Evolutionary conservation across 305 asterid genomes (phyloP).

Genomic region (Rubia tinctorum): DNA sequence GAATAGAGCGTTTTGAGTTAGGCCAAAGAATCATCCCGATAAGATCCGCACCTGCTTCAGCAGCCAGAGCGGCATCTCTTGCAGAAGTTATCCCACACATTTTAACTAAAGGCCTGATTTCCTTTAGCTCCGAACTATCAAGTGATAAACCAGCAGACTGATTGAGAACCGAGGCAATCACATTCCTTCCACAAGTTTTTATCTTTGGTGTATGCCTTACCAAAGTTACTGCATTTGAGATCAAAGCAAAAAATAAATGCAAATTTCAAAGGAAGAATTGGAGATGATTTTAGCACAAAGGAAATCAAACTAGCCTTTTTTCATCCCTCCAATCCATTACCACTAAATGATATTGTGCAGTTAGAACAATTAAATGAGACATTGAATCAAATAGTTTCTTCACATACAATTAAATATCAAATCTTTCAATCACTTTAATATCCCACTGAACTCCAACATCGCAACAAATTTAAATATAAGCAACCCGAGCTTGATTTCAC

Average conservation of each 20-base stretch:
- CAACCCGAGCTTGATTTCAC: background rate
- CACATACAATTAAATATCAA: background rate
- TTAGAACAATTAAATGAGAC: background rate
- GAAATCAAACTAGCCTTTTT: background rate
- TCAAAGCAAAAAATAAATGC: background rate
- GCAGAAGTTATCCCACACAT: constrained; percentile 94
- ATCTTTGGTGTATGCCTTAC: constrained; percentile 22
- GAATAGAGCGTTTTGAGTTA: constrained; percentile 77
- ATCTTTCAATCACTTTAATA: background rate
- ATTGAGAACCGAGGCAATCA: constrained; percentile 30
- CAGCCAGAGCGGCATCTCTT: constrained; percentile 87
- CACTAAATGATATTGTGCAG: background rate
- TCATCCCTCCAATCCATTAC: background rate
- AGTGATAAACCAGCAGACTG: constrained; percentile 29
- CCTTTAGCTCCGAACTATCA: constrained; percentile 26
- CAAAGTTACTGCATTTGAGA: background rate
- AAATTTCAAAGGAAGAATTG: background rate
- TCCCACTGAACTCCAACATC: background rate
- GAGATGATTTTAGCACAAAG: background rate
- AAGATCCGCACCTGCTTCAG: constrained; percentile 91
- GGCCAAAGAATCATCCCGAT: constrained; percentile 98
- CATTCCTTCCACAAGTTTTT: constrained; percentile 24
- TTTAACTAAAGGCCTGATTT: constrained; percentile 62
- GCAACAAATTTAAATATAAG: background rate
- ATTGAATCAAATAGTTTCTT: constrained; percentile 10